These are phyloP conservation scores for Kurtzmaniella quercitrusa DNA, from an alignment of 1,139 yeast species.

Conservation along the genomic window DNA sequence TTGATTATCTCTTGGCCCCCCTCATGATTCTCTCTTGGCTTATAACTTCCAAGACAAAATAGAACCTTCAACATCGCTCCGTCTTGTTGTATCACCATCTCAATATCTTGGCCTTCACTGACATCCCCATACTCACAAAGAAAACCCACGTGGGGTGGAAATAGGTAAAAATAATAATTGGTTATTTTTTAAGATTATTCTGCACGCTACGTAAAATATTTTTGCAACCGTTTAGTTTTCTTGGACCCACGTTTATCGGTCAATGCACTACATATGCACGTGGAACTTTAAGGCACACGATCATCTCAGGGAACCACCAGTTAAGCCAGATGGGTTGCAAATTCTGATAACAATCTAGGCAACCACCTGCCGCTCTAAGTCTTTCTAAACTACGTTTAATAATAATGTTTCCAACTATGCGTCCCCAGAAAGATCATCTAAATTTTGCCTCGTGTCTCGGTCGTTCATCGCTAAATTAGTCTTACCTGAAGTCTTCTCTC, in stretches of 20 bases:
- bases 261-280: neutral
- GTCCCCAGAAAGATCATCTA: neutral
- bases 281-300: neutral
- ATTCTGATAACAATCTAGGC: neutral
- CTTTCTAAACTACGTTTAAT: too few species aligned
- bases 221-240: neutral
- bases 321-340: neutral
- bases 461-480: conserved; percentile 2
- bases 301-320: neutral
- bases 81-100: neutral
- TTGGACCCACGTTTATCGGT: conserved; percentile 3
- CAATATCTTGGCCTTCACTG: neutral
- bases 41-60: neutral
- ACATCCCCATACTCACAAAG: neutral
- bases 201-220: neutral
- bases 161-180: neutral
- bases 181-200: neutral
- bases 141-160: conserved; percentile 1
- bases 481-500: neutral
- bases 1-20: neutral
- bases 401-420: too few species aligned
- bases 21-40: neutral
- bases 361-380: too few species aligned
- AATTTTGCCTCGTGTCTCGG: conserved; percentile 1
- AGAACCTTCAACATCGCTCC: neutral